Conservation (phyloP, 495 filamentous ascomycete genomes). For the Hypoxylon trugodes region DNA sequence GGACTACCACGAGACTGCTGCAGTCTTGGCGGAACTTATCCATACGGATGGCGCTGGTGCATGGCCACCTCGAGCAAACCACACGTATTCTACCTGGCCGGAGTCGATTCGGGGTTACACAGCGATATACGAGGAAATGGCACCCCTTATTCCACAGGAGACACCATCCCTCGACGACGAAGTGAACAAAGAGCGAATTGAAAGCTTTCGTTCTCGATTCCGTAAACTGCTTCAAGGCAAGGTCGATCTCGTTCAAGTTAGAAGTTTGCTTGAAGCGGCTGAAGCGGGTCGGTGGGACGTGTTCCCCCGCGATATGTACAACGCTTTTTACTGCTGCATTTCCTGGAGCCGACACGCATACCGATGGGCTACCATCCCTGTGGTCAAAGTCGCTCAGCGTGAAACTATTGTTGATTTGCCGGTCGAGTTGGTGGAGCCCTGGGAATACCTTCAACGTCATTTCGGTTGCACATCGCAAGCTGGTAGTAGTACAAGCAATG, state of each 20-base stretch:
- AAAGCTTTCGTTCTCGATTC: not conserved
- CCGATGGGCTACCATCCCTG: conserved; percentile 55
- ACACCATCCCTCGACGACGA: not conserved
- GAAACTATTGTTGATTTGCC: conserved; percentile 51
- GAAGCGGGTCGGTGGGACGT: conserved; percentile 41
- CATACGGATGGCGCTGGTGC: no score
- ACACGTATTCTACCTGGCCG: not conserved
- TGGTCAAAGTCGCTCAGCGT: conserved; percentile 51
- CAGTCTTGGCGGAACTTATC: no score
- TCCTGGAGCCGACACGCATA: conserved; percentile 50
- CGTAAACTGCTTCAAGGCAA: conserved; percentile 25
- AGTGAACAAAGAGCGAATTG: not conserved
- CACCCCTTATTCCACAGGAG: not conserved
- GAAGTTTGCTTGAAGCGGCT: conserved; percentile 30
- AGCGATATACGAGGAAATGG: not conserved
- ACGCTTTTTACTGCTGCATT: conserved; percentile 52
- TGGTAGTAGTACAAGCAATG: conserved; percentile 50
- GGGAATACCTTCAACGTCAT: conserved; percentile 47
- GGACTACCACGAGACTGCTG: no score
- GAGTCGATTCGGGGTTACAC: not conserved
- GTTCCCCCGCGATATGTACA: conserved; percentile 44
- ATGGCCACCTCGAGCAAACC: not conserved
- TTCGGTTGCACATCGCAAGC: conserved; percentile 48
- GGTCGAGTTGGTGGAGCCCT: conserved; percentile 46
- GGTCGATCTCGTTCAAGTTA: conserved; percentile 41